Base-by-base conservation (phyloP, 768 basidiomycete genomes). In the Chiua virens region DNA sequence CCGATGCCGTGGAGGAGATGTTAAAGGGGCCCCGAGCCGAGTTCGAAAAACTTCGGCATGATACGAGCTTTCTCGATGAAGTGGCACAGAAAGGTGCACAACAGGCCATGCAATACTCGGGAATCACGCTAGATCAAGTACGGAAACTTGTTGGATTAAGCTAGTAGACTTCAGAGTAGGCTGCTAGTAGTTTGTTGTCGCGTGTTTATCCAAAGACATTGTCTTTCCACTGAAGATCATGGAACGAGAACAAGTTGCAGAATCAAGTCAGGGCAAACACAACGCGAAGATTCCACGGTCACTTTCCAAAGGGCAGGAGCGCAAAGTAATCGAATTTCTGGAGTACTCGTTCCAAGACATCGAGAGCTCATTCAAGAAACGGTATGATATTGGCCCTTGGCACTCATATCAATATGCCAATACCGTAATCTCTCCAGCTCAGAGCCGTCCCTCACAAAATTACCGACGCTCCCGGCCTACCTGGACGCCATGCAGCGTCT, bases 311-410 rank as follows among this genome's bases (percentile, higher is more conserved):
- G 65, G 52, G 17, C 88, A 92, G 67, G 88, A 91, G 61, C 75
- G 82, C 36, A 79, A 79, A 50, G 73, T 87, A 0, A 70, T 84
- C 8, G 79, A 80, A 20, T 86, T 81, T 60, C 71, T 91, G 6
- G 89, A 91, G 44, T 80, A 79, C 18, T 65, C 75, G 49, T 83
- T 89, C 56, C 71, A 89, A 20, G 76, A 84, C 15, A 70, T 89
- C 23, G 86, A 79, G n/a, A 71, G 85, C 18, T 79, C 80, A 25
- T 87, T 75, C 71, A 89, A 85, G 70, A 91, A 88, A 70, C 82
- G 89, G 88, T 89, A 51, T 37, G 82, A 69, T 28, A n/a, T 21
- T 11, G n/a, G n/a, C n/a, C 11, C 13, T 30, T 3, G 7, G 13
- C 30, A 11, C 20, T 50, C 45, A 28, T 28, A 28, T 22, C n/a